Conservation (phyloP, 2,329 filamentous ascomycete species). For the Cladosporium sp. region DNA sequence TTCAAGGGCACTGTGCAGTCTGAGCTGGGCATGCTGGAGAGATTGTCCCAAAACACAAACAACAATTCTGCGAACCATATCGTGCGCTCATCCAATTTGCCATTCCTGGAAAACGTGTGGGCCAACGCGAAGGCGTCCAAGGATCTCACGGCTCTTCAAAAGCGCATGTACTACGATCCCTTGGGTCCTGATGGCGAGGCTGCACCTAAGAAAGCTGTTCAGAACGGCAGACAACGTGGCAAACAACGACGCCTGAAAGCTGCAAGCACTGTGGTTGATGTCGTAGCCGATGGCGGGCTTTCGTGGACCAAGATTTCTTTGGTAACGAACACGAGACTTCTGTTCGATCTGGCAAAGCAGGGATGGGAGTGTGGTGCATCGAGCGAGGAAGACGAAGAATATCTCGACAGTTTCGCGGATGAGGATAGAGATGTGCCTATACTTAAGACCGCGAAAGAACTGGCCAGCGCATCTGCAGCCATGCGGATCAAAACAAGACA, state of each 20-base stretch:
- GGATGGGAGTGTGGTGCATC: slow-evolving; percentile 56
- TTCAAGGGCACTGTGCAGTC: slow-evolving; percentile 33
- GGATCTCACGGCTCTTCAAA: slow-evolving; percentile 55
- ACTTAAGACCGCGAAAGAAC: slow-evolving; percentile 56
- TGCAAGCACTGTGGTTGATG: slow-evolving; percentile 50
- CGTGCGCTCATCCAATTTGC: slow-evolving; percentile 61
- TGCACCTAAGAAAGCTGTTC: slow-evolving; percentile 10
- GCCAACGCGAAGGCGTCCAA: slow-evolving; percentile 54
- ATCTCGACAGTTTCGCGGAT: slow-evolving; percentile 39
- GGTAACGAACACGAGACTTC: slow-evolving; percentile 57
- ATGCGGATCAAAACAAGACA: slow-evolving; percentile 56
- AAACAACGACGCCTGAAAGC: slow-evolving; percentile 27
- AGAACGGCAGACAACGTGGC: slow-evolving; percentile 22
- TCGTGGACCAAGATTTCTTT: slow-evolving; percentile 68
- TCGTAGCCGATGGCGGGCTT: slow-evolving; percentile 58
- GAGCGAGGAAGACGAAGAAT: slow-evolving; percentile 40
- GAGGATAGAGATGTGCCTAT: slow-evolving; percentile 53
- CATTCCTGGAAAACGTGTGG: slow-evolving; percentile 64
- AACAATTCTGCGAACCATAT: slow-evolving; percentile 43
- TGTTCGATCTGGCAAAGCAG: slow-evolving; percentile 66
- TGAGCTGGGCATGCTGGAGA: slow-evolving; percentile 30
- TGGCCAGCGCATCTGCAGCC: slow-evolving; percentile 54
- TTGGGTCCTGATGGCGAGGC: not conserved
- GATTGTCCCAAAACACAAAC: slow-evolving; percentile 24
- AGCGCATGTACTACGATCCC: slow-evolving; percentile 47